Conservation (phyloP, 805 yeast species). For the Zygosaccharomyces pseudorouxii region DNA sequence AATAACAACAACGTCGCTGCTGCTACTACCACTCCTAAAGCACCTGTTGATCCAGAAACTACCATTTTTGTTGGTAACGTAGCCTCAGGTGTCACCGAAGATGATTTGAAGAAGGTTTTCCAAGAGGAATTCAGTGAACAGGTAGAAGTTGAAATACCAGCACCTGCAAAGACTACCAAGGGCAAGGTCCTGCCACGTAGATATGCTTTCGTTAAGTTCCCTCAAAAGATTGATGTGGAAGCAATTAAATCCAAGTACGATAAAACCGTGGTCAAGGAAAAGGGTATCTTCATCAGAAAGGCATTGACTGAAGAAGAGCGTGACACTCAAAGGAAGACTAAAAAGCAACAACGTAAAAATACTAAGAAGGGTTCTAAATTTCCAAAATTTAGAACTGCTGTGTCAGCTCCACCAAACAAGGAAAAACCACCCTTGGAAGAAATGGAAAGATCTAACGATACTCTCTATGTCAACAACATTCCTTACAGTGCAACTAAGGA, state of each 20-base stretch:
- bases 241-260: conserved; percentile 30
- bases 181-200: conserved; percentile 28
- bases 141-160: conserved; percentile 32
- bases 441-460: conserved; percentile 42
- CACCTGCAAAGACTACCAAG: conserved; percentile 19
- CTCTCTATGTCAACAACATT: conserved; percentile 58
- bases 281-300: conserved; percentile 32
- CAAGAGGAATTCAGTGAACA: conserved; percentile 23
- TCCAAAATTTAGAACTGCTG: conserved; percentile 17
- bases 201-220: conserved; percentile 34
- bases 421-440: conserved; percentile 37
- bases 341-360: conserved; percentile 8
- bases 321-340: conserved; percentile 16
- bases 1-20: conserved; percentile 7
- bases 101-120: conserved; percentile 28
- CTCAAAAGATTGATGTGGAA: conserved; percentile 30
- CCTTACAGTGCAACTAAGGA: conserved; percentile 59
- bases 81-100: conserved; percentile 28
- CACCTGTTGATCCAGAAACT: conserved; percentile 31
- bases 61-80: conserved; percentile 35
- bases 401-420: conserved; percentile 28
- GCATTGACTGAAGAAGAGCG: conserved; percentile 26
- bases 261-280: conserved; percentile 29
- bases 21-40: conserved; percentile 5
- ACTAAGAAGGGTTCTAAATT: conserved; percentile 15